These are phyloP conservation scores for Phytophthora uliginosa DNA, from an alignment of 352 stramenopile genomes.

Conservation along the genomic window DNA sequence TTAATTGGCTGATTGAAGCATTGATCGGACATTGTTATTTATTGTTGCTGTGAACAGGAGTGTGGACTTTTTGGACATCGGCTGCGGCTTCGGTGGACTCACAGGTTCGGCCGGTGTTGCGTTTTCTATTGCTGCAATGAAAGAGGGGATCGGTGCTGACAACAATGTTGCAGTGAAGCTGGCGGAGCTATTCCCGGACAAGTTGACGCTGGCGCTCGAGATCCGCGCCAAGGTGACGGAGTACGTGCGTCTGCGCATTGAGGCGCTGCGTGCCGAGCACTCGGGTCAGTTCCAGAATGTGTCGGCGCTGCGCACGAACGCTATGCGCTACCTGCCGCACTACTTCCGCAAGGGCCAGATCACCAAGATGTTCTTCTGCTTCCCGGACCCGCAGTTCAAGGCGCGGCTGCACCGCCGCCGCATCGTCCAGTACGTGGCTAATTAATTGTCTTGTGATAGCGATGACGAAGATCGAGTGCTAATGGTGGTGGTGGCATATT, in stretches of 20 bases:
- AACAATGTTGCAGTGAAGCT: constrained; percentile 82
- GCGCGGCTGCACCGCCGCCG: constrained; percentile 97
- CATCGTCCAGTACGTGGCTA: constrained; percentile 85
- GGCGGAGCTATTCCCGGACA: constrained; percentile 91
- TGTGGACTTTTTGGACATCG: constrained; percentile 97
- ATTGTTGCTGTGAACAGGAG: constrained; percentile 45
- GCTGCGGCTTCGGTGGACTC: constrained; percentile 98
- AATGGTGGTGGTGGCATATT: constrained; percentile 1
- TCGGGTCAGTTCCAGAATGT: constrained; percentile 95
- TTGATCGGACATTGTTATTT: constrained; percentile 5
- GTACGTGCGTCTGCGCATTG: constrained; percentile 93
- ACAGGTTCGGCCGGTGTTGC: constrained; percentile 62
- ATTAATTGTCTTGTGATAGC: neutral
- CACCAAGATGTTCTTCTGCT: constrained; percentile 99
- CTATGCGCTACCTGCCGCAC: constrained; percentile 94
- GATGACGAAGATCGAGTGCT: constrained; percentile 5
- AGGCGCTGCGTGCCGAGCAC: constrained; percentile 86
- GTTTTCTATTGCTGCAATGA: neutral
- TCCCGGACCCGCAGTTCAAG: constrained; percentile 99
- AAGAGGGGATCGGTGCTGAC: constrained; percentile 1
- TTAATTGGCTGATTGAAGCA: neutral
- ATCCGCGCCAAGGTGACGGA: constrained; percentile 97
- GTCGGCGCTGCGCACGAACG: constrained; percentile 96
- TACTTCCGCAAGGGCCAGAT: constrained; percentile 92
- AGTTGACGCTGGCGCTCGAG: constrained; percentile 97